Percentiles rank a stretch among this genome's conserved stretches.
Evolutionary conservation across 805 yeast species (phyloP).

Genomic region (Wickerhamiella parazyma): DNA sequence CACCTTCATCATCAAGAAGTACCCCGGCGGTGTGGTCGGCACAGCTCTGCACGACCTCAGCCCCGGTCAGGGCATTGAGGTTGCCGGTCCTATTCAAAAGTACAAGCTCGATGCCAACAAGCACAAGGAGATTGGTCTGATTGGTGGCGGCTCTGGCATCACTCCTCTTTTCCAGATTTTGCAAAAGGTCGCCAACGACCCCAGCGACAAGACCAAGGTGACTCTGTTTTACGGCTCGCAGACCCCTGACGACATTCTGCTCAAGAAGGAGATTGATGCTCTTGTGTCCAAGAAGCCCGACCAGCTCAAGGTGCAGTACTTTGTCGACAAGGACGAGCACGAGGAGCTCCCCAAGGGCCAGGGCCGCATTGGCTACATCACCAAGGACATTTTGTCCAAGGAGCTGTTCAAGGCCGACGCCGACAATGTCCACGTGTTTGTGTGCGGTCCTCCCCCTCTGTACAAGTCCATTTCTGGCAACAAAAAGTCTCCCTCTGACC

Average conservation of each 20-base stretch:
- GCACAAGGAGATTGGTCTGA: slow-evolving; percentile 61
- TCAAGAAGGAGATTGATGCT: slow-evolving; percentile 63
- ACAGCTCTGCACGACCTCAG: slow-evolving; percentile 56
- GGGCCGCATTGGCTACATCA: slow-evolving; percentile 48
- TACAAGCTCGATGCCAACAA: slow-evolving; percentile 85
- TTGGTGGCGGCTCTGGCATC: slow-evolving; percentile 97
- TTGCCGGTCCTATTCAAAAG: slow-evolving; percentile 89
- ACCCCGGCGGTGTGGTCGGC: slow-evolving; percentile 75
- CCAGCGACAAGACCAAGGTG: slow-evolving; percentile 80
- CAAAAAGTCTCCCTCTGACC: slow-evolving; percentile 77
- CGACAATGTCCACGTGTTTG: slow-evolving; percentile 60
- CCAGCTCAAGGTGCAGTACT: slow-evolving; percentile 64
- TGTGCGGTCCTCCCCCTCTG: slow-evolving; percentile 93
- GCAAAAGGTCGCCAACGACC: slow-evolving; percentile 61
- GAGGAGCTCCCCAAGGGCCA: slow-evolving; percentile 18
- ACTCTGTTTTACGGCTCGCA: slow-evolving; percentile 68
- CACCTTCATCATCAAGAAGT: slow-evolving; percentile 71
- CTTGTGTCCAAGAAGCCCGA: slow-evolving; percentile 57
- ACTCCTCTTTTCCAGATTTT: slow-evolving; percentile 88
- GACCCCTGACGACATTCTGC: slow-evolving; percentile 64
- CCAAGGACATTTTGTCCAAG: slow-evolving; percentile 53
- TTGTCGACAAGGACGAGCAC: slow-evolving; percentile 44
- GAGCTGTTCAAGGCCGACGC: slow-evolving; percentile 50
- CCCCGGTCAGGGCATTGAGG: slow-evolving; percentile 66
- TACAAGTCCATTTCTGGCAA: slow-evolving; percentile 78